Percentiles rank a stretch among this genome's conserved stretches.
Evolutionary conservation across 208 protist species (phyloP).

Genomic region (Leishmania gerbilli): DNA sequence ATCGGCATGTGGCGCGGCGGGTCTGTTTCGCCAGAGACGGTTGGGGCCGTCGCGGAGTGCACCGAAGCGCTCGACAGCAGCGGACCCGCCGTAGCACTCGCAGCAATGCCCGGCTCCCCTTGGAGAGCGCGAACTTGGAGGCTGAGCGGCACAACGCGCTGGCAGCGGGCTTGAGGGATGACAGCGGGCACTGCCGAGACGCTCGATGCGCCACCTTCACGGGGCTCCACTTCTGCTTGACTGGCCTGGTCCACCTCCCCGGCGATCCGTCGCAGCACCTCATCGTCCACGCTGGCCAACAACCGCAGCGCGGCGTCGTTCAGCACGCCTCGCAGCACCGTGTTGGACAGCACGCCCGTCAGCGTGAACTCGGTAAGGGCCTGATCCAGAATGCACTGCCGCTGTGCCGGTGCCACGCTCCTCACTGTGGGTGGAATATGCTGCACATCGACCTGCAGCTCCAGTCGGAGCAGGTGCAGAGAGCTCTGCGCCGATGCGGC

Average conservation of each 20-base stretch:
- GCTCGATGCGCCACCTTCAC: neutral
- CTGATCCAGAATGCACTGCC: constrained; percentile 16
- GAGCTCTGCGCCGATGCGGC: constrained; percentile 2
- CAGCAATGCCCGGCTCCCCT: neutral
- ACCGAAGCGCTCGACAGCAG: neutral
- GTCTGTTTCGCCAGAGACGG: constrained; percentile 13
- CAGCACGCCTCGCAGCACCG: constrained; percentile 28
- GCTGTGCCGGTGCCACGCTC: constrained; percentile 10
- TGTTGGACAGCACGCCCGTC: constrained; percentile 25
- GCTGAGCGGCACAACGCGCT: constrained; percentile 26
- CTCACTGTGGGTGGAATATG: constrained; percentile 23
- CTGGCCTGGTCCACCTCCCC: constrained; percentile 8
- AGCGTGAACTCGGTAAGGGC: constrained; percentile 23
- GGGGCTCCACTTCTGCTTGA: neutral
- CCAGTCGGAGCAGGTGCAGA: constrained; percentile 26
- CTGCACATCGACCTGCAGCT: constrained; percentile 20
- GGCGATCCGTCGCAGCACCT: constrained; percentile 23
- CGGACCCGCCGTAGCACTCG: neutral
- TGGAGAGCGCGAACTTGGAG: constrained; percentile 29
- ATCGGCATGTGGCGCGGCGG: constrained; percentile 3
- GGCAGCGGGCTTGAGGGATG: neutral
- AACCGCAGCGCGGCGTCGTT: constrained; percentile 37
- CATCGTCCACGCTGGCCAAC: constrained; percentile 28
- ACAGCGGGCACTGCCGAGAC: neutral
- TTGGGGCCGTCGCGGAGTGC: constrained; percentile 11